Evolutionary conservation across 202 grass and related monocot species (phyloP), one percentile per base, ranked within the genome.

Genomic region (Saccharum hybrid): DNA sequence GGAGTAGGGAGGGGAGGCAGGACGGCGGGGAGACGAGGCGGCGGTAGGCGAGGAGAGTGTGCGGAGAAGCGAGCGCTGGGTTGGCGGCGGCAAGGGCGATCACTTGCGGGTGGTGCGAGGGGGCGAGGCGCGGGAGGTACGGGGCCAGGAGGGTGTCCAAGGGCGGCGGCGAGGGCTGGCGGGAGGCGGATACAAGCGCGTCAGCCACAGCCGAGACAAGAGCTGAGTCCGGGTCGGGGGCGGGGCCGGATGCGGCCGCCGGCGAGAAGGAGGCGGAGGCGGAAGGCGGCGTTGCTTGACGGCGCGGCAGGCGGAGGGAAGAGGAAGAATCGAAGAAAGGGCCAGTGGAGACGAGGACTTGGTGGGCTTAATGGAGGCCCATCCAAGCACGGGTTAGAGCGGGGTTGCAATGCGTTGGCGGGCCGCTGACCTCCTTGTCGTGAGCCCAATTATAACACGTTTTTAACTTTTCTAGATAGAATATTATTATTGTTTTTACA

Each of bases 31-130:
- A 81, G 33, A 92, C 40, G 76, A 83, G 46, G 73, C 36, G 70
- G 73, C 85, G 80, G 81, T 83, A 88, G 26, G 80, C 63, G 36
- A 82, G 72, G n/a, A 87, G 87, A 57, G 85, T 83, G n/a, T 86
- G 72, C 31, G 81, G 78, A 18, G 90, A 95, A 71, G 82, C 83
- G 23, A 91, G 88, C 18, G 77, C 42, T 1, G 81, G 87, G 31
- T 37, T 69, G 77, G 90, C 77, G 41, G 79, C 63, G n/a, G 85
- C 88, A 59, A 89, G 75, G n/a, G 86, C 75, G 52, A 90, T 81
- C 69, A 87, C 81, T 79, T 80, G 73, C 8, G 90, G 86, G 74
- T 86, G 86, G 75, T 92, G 68, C 73, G 90, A 81, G 56, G 89
- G 37, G 64, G 80, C 40, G 82, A 90, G 75, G 67, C 75, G 71